phyloP scores from a whole-genome alignment of 2,329 filamentous ascomycete species.

The Laburnicola sp. region DNA sequence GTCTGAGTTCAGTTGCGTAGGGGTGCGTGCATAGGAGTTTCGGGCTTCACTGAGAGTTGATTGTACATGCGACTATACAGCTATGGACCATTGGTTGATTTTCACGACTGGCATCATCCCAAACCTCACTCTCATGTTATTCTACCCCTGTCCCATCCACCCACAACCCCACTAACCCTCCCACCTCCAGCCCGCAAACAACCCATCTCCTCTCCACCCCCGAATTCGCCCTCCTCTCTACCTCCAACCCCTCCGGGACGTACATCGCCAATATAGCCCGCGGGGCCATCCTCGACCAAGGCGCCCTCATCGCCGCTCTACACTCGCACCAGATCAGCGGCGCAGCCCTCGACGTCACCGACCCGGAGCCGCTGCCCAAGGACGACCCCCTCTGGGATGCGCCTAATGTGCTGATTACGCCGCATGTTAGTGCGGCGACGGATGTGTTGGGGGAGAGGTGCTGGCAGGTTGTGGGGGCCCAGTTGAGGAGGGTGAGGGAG shows the following conservation, averaged over 20 bases:
- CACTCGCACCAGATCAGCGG: conserved; percentile 61
- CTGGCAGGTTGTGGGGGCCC: conserved; percentile 61
- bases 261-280: conserved; percentile 74
- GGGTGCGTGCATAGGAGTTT: no score
- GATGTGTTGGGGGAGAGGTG: conserved; percentile 59
- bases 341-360: conserved; percentile 76
- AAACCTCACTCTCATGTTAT: background rate
- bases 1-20: background rate
- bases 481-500: conserved; percentile 57
- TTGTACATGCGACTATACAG: background rate
- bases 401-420: conserved; percentile 70
- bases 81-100: background rate
- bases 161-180: background rate
- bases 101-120: conserved; percentile 1
- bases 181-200: conserved; percentile 44
- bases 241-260: conserved; percentile 49
- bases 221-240: conserved; percentile 60
- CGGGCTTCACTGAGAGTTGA: no score
- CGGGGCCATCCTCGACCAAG: conserved; percentile 64
- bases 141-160: background rate
- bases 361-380: conserved; percentile 73
- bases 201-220: conserved; percentile 56
- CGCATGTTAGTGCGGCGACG: conserved; percentile 62
- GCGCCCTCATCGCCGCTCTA: conserved; percentile 65
- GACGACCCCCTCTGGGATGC: conserved; percentile 71